Conservation (phyloP, 495 filamentous ascomycete genomes). For the Neurospora tetrasperma region DNA sequence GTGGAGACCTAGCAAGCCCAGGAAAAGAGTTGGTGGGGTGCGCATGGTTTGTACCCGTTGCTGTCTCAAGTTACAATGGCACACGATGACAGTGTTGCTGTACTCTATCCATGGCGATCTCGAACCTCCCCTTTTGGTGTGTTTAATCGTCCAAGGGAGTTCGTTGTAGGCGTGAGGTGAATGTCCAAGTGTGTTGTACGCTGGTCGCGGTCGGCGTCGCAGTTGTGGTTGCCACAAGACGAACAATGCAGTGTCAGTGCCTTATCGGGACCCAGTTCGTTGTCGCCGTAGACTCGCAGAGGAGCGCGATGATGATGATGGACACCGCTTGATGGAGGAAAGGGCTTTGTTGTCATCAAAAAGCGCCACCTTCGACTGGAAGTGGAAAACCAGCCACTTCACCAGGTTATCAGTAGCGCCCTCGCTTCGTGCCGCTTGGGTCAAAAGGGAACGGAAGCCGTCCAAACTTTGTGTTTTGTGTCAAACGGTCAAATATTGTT, state of each 20-base stretch:
- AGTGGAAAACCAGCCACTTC: background rate
- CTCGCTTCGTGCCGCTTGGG: background rate
- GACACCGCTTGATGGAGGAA: background rate
- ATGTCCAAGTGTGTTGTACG: background rate
- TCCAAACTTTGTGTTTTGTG: background rate
- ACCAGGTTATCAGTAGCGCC: background rate
- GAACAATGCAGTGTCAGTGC: background rate
- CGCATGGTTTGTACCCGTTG: slow-evolving; percentile 17
- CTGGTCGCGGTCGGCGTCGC: background rate
- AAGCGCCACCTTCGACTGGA: background rate
- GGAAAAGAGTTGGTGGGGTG: slow-evolving; percentile 8
- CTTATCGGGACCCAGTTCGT: background rate
- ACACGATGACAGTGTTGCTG: background rate
- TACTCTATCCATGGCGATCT: slow-evolving; percentile 17
- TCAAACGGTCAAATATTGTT: background rate
- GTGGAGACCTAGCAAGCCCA: slow-evolving; percentile 19
- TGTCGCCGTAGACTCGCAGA: background rate
- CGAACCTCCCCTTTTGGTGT: slow-evolving; percentile 3
- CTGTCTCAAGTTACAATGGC: slow-evolving; percentile 2
- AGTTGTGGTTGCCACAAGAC: background rate
- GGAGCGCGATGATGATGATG: background rate
- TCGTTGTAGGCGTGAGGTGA: background rate
- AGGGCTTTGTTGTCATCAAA: background rate
- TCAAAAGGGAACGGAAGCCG: background rate
- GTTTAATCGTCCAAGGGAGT: background rate